These are phyloP conservation scores for Phaeodactylum tricornutum DNA, from an alignment of 108 stramenopile genomes.

Conservation along the genomic window DNA sequence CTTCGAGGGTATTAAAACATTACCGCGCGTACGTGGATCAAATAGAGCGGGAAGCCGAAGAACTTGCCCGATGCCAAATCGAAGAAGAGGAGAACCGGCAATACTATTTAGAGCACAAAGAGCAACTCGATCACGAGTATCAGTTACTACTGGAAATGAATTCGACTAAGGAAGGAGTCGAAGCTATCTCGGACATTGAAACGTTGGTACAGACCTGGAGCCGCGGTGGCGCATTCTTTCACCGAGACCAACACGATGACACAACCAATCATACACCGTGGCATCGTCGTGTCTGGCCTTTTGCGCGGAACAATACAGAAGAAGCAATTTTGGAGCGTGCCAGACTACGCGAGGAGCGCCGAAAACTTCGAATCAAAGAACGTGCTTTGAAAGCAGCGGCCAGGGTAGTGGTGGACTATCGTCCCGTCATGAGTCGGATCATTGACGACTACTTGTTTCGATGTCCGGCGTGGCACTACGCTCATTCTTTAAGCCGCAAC, in stretches of 20 bases:
- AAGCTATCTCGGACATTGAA: constrained; percentile 9
- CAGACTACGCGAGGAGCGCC: constrained; percentile 13
- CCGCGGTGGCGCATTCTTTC: constrained; percentile 18
- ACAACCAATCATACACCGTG: background rate
- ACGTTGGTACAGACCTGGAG: constrained; percentile 24
- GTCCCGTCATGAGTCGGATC: constrained; percentile 63
- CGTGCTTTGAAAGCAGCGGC: constrained; percentile 44
- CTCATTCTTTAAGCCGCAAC: constrained; percentile 35
- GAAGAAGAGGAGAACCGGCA: constrained; percentile 46
- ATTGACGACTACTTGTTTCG: constrained; percentile 82
- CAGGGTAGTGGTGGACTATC: constrained; percentile 66
- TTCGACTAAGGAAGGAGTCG: constrained; percentile 4
- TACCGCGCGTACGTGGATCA: constrained; percentile 44
- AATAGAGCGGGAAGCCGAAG: constrained; percentile 42
- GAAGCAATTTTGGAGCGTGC: constrained; percentile 6
- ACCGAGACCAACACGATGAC: background rate
- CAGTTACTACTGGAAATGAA: constrained; percentile 22
- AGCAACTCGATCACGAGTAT: constrained; percentile 43
- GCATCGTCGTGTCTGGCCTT: constrained; percentile 1
- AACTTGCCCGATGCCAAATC: constrained; percentile 30
- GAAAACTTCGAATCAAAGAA: constrained; percentile 16
- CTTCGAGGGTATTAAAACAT: constrained; percentile 41
- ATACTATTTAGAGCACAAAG: constrained; percentile 37
- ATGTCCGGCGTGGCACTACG: constrained; percentile 64
- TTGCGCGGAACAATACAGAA: background rate